Percentiles rank a stretch among this genome's conserved stretches.
Evolutionary conservation across 2,329 filamentous ascomycete species (phyloP).

Genomic region (Aotearoamyces nothofagi): DNA sequence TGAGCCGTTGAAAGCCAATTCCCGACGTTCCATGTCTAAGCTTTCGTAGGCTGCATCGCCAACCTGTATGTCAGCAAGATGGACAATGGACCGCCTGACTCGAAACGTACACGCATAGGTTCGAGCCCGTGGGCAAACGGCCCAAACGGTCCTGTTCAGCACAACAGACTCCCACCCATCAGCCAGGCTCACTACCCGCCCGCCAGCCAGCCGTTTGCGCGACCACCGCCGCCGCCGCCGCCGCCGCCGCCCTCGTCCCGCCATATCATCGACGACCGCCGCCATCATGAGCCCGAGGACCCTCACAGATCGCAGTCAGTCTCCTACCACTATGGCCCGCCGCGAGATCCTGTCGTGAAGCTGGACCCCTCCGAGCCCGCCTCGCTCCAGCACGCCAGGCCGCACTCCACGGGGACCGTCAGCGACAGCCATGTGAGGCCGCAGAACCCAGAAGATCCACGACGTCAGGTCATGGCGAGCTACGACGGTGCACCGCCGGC

Average conservation of each 20-base stretch:
- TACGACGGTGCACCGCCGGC: slow-evolving; percentile 8
- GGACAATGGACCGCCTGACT: slow-evolving; percentile 42
- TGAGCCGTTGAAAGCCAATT: no score
- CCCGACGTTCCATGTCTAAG: no score
- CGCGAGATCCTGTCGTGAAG: slow-evolving; percentile 39
- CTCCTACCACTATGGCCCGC: slow-evolving; percentile 20
- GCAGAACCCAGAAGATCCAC: slow-evolving; percentile 12
- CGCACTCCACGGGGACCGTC: slow-evolving; percentile 13
- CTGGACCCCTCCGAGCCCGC: slow-evolving; percentile 27
- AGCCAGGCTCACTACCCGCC: no score
- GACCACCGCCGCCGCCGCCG: slow-evolving; percentile 6
- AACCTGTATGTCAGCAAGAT: no score
- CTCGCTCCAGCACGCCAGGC: slow-evolving; percentile 21
- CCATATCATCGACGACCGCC: slow-evolving; percentile 35
- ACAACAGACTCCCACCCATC: slow-evolving; percentile 22
- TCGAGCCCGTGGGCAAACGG: slow-evolving; percentile 24
- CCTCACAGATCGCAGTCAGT: slow-evolving; percentile 13
- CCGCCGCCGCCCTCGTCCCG: slow-evolving; percentile 17
- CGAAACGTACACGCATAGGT: slow-evolving; percentile 42
- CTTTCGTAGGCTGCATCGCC: no score
- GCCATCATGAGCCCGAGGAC: slow-evolving; percentile 38
- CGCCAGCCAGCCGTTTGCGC: not conserved
- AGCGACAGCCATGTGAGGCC: slow-evolving; percentile 14
- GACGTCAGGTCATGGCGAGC: slow-evolving; percentile 9
- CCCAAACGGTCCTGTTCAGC: slow-evolving; percentile 31